Conservation (phyloP, 2,329 filamentous ascomycete species). For the Neonectria sp. region DNA sequence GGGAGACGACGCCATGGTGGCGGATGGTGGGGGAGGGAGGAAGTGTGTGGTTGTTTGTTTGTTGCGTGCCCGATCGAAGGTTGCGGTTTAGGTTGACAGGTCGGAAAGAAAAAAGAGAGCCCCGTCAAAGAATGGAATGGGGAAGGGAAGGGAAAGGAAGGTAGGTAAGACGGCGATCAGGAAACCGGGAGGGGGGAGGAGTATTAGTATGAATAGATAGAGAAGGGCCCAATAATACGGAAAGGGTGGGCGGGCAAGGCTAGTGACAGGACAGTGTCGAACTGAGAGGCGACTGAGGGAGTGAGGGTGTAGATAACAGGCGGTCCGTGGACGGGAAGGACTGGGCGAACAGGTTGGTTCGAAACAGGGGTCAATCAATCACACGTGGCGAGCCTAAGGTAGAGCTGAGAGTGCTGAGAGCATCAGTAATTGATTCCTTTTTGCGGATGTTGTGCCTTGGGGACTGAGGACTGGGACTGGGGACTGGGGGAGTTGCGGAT, state of each 20-base stretch:
- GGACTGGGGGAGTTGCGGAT: background rate
- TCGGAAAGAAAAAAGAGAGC: constrained; percentile 26
- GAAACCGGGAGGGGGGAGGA: constrained; percentile 9
- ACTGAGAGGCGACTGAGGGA: background rate
- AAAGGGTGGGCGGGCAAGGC: background rate
- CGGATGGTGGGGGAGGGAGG: background rate
- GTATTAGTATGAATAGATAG: constrained; percentile 19
- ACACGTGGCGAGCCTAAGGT: constrained; percentile 28
- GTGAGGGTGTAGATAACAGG: constrained; percentile 26
- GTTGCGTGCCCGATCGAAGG: background rate
- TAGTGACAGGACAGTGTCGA: constrained; percentile 6
- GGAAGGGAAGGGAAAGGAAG: background rate
- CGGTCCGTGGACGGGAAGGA: constrained; percentile 27
- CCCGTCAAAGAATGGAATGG: constrained; percentile 7
- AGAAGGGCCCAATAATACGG: constrained; percentile 7
- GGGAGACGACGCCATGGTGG: constrained; percentile 34
- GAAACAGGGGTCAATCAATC: constrained; percentile 10
- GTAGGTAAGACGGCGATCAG: constrained; percentile 9
- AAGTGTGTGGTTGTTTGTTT: background rate
- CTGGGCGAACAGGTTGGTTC: constrained; percentile 5
- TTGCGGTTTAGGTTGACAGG: background rate
- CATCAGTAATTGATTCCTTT: constrained; percentile 14
- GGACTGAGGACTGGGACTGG: background rate
- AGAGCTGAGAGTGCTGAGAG: constrained; percentile 10
- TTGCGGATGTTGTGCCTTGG: constrained; percentile 2